A percentile compares a stretch with the other conserved stretches of the same genome.
Conservation (phyloP, 176 grass and related monocot genomes). For the Paspalum vaginatum region DNA sequence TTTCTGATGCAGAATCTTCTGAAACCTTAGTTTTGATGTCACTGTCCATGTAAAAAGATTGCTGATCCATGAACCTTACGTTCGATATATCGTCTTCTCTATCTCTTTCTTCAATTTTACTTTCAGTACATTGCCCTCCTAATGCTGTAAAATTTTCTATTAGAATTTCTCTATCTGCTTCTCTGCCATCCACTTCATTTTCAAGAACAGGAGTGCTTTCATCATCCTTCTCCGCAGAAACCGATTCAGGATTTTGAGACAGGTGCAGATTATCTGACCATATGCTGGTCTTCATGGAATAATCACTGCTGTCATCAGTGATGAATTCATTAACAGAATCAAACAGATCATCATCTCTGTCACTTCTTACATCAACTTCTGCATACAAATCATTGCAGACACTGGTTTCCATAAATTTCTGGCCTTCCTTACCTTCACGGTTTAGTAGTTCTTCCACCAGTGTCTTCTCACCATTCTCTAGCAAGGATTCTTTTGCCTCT, state of each 20-base stretch:
- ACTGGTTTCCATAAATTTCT: conserved; percentile 21
- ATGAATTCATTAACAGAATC: conserved; percentile 49
- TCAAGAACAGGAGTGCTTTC: conserved; percentile 27
- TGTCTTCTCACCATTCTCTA: conserved; percentile 38
- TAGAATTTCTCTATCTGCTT: conserved; percentile 33
- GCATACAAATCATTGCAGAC: conserved; percentile 25
- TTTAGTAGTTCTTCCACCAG: conserved; percentile 39
- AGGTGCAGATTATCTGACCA: conserved; percentile 33
- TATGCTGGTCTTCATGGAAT: conserved; percentile 22
- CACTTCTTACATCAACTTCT: conserved; percentile 43
- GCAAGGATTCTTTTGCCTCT: conserved; percentile 28
- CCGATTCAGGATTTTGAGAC: conserved; percentile 32
- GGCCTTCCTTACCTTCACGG: conserved; percentile 20
- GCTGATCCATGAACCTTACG: conserved; percentile 26
- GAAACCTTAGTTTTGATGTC: neutral
- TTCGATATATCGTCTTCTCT: conserved; percentile 18
- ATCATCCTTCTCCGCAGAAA: conserved; percentile 27
- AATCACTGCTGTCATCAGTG: conserved; percentile 16
- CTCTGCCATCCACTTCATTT: conserved; percentile 40
- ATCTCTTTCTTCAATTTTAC: conserved; percentile 39
- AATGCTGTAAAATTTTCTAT: conserved; percentile 12
- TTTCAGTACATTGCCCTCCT: conserved; percentile 30
- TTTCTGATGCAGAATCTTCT: conserved; percentile 42
- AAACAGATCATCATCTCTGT: conserved; percentile 11
- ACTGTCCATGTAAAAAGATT: conserved; percentile 20